Evolutionary conservation across 345 rosid genomes (phyloP), one percentile per base, ranked within the genome.

Genomic region (Lenwebbia sp.): DNA sequence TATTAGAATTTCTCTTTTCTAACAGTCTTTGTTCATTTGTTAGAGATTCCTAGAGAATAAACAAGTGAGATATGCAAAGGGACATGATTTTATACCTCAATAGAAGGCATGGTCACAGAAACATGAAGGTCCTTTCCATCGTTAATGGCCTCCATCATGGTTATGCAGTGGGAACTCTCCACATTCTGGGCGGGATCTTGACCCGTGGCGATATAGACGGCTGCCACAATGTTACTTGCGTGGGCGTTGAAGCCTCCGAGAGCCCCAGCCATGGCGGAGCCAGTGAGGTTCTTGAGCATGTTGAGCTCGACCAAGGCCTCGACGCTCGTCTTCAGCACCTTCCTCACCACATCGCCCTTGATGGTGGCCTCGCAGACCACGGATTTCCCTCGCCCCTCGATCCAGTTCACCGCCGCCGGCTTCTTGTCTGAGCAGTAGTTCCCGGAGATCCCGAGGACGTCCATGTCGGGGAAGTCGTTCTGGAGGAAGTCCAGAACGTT

Each of bases 181-280:
- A 94, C 90, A 40, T 92, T 94, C 88, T 94, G 95, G 54, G 95
- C 97, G 3, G 97, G 97, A 85, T 94, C 97, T 89, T 94, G 97
- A 62, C 97, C 97, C 4, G 95, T 94, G 83, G 97, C 97, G 50
- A 94, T 85, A 83, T 62, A 93, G 83, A 93, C 13, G 41, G 97
- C 97, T 28, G 93, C 52, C 57, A 94, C 95, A 10, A 94, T 90
- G 86, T 94, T 94, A 84, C 95, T 90, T 21, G 97, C 97, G 86
- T 94, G 97, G 55, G 97, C 97, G 87, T 94, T 94, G 87, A 94
- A 94, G 82, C 97, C 97, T 74, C 97, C 97, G 15, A 94, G 92
- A 87, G 95, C 91, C 49, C 97, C 97, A 25, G 97, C 97, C 91
- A 94, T 85, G n/a, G 94, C 97, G 62, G 97, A 94, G 83, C 97